A percentile compares a stretch with the other conserved stretches of the same genome.
Evolutionary conservation across 129 eudicot species (phyloP).

Genomic region (carrot (Daucus carota)): DH1_v3.0 NC_030388.2:27415501-27416000

Average conservation of each 20-base stretch:
- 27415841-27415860: conserved; percentile 49
- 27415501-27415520: not conserved
- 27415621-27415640: too few relatives aligned
- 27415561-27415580: not conserved
- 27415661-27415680: too few relatives aligned
- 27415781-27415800: conserved; percentile 73
- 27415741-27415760: conserved; percentile 86
- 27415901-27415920: conserved; percentile 64
- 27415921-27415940: conserved; percentile 65
- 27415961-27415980: conserved; percentile 88
- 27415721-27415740: not conserved
- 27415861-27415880: conserved; percentile 76
- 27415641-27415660: too few relatives aligned
- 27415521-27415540: not conserved
- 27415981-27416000: conserved; percentile 66
- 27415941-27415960: conserved; percentile 65
- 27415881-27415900: conserved; percentile 76
- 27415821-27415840: conserved; percentile 54
- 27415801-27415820: conserved; percentile 39
- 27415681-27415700: not conserved
- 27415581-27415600: not conserved
- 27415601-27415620: too few relatives aligned
- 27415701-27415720: too few relatives aligned
- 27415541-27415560: conserved; percentile 27
- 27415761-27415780: conserved; percentile 76